phyloP scores from a whole-genome alignment of 2,329 filamentous ascomycete species.

The Coniochaeta pulveracea region DNA sequence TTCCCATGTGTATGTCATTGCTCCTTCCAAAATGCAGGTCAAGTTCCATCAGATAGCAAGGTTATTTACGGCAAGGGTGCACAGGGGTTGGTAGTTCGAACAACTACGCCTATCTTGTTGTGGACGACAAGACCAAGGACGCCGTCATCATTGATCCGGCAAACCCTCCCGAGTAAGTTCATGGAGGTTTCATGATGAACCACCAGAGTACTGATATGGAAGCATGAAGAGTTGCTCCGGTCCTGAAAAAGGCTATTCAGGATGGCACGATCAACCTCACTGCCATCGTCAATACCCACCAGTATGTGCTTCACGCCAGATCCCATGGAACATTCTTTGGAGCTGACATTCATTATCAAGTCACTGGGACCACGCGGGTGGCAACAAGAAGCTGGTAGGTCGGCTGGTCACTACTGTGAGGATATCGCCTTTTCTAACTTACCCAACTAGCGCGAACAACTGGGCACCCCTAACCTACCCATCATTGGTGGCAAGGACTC shows the following conservation, averaged over 20 bases:
- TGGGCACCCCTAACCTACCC: slow-evolving; percentile 50
- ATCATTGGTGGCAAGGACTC: slow-evolving; percentile 87
- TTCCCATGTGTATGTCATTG: slow-evolving; percentile 79
- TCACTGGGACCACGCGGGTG: slow-evolving; percentile 89
- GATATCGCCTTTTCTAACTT: neutral
- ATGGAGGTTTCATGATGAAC: slow-evolving; percentile 5
- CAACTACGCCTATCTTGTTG: slow-evolving; percentile 77
- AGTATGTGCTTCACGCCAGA: slow-evolving; percentile 55
- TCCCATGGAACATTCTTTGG: neutral
- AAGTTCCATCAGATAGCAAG: no score
- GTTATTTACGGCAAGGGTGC: no score
- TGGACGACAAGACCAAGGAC: slow-evolving; percentile 69
- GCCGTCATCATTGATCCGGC: slow-evolving; percentile 73
- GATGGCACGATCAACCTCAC: slow-evolving; percentile 68
- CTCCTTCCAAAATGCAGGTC: no score
- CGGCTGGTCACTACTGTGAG: neutral
- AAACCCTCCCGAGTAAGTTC: slow-evolving; percentile 59
- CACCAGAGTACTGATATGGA: neutral
- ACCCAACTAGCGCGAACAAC: slow-evolving; percentile 21
- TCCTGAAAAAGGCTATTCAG: slow-evolving; percentile 63
- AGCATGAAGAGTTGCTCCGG: slow-evolving; percentile 44
- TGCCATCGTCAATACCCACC: slow-evolving; percentile 92
- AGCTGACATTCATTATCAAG: slow-evolving; percentile 30
- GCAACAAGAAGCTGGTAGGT: slow-evolving; percentile 70
- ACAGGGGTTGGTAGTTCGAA: slow-evolving; percentile 66